Conservation (phyloP, 257 asterid species). For the Jaltomata sinuosa region DNA sequence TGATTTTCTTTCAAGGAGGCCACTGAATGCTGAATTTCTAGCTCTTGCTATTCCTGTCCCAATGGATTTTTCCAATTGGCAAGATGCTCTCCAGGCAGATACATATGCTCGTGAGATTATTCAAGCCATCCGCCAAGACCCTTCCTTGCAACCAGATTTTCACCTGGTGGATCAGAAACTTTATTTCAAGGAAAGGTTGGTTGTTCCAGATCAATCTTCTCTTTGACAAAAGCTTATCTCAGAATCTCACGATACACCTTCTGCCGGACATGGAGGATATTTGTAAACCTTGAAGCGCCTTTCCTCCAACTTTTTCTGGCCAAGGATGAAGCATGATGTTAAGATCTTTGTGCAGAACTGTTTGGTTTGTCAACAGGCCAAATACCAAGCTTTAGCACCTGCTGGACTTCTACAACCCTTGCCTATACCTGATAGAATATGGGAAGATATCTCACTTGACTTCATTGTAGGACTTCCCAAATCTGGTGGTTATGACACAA, state of each 20-base stretch:
- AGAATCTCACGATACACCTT: background rate
- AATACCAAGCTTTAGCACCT: background rate
- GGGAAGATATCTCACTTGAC: background rate
- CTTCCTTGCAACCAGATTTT: background rate
- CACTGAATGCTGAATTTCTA: background rate
- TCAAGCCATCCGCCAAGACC: background rate
- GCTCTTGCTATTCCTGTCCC: background rate
- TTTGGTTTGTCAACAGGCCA: background rate
- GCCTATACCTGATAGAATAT: background rate
- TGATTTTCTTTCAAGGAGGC: background rate
- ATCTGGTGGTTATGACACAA: background rate
- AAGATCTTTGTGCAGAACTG: background rate
- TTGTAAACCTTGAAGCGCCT: background rate
- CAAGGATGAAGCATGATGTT: background rate
- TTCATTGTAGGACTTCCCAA: background rate
- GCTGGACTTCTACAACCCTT: background rate
- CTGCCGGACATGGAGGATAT: background rate
- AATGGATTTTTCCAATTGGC: background rate
- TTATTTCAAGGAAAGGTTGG: background rate
- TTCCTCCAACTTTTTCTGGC: background rate
- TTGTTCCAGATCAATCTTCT: background rate
- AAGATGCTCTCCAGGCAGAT: background rate
- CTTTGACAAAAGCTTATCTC: background rate
- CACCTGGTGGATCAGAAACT: background rate
- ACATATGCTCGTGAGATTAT: background rate